Evolutionary conservation across 371 early-diverging fungal species (phyloP).

Genomic region (Mucor mucedo): DNA sequence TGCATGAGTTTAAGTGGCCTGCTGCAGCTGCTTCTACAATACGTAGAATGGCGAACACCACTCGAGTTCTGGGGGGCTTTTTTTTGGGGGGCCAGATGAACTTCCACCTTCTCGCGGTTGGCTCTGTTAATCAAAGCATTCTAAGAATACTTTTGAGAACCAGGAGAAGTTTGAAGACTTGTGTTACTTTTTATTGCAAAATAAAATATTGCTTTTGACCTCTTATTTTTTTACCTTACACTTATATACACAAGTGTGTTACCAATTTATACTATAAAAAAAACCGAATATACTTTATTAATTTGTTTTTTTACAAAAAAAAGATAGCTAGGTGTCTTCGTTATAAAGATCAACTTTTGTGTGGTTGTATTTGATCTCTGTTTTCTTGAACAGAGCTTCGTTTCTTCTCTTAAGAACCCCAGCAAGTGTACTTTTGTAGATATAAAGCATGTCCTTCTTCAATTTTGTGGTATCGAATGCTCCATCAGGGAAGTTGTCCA

Average conservation of each 20-base stretch:
- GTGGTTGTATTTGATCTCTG: background rate
- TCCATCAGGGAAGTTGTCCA: background rate
- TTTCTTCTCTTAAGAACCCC: background rate
- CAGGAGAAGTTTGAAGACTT: background rate
- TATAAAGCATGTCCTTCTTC: background rate
- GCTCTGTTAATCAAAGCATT: slow-evolving; percentile 17
- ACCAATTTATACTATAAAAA: background rate
- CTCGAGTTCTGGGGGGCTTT: slow-evolving; percentile 4
- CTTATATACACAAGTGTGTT: no score
- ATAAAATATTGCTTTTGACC: no score
- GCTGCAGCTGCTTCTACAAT: slow-evolving; percentile 10
- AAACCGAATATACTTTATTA: background rate
- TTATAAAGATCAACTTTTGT: background rate
- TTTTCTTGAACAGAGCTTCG: background rate
- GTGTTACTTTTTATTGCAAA: background rate
- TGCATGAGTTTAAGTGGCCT: background rate
- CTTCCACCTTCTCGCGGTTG: slow-evolving; percentile 18
- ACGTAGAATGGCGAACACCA: background rate
- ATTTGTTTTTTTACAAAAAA: background rate
- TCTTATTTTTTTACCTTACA: no score
- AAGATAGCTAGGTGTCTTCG: background rate
- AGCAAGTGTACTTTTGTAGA: background rate
- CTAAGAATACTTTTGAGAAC: slow-evolving; percentile 9
- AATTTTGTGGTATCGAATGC: background rate
- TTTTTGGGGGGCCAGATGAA: slow-evolving; percentile 16